These are phyloP conservation scores for Teratosphaeria gauchensis DNA, from an alignment of 2,329 filamentous ascomycete species.

Conservation along the genomic window DNA sequence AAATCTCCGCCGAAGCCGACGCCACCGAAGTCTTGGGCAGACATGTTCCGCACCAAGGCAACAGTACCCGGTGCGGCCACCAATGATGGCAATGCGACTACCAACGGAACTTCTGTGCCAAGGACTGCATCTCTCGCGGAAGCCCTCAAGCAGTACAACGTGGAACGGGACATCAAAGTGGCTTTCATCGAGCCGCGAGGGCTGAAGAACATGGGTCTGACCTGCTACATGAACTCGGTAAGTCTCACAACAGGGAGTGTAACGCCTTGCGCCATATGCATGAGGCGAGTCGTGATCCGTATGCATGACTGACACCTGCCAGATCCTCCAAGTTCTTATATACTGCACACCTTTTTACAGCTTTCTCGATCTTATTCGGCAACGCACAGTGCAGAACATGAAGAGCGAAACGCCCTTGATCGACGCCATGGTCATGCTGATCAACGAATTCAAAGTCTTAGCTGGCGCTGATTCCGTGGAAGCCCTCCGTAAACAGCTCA, in stretches of 20 bases:
- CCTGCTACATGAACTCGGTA: slow-evolving; percentile 99
- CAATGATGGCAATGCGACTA: slow-evolving; percentile 4
- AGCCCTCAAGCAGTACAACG: slow-evolving; percentile 63
- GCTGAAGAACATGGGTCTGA: slow-evolving; percentile 92
- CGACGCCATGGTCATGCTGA: slow-evolving; percentile 95
- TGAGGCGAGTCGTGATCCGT: neutral
- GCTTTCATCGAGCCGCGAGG: slow-evolving; percentile 86
- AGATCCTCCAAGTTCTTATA: slow-evolving; percentile 91
- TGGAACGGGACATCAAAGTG: slow-evolving; percentile 55
- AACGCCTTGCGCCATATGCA: neutral
- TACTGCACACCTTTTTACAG: slow-evolving; percentile 92
- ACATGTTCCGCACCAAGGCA: slow-evolving; percentile 44
- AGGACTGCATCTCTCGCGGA: slow-evolving; percentile 55
- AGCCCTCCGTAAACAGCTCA: slow-evolving; percentile 62
- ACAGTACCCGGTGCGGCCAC: slow-evolving; percentile 19
- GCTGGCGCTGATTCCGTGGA: slow-evolving; percentile 68
- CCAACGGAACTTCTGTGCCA: slow-evolving; percentile 31
- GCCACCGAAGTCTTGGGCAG: slow-evolving; percentile 54
- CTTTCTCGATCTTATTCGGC: slow-evolving; percentile 79
- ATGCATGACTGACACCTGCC: neutral
- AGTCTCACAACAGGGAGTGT: slow-evolving; percentile 28
- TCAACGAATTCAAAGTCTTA: slow-evolving; percentile 82
- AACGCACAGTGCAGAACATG: slow-evolving; percentile 78
- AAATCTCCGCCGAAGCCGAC: slow-evolving; percentile 31
- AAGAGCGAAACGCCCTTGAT: slow-evolving; percentile 90